A percentile compares a stretch with the other conserved stretches of the same genome.
These are phyloP conservation scores for Lachnellula occidentalis DNA, from an alignment of 2,329 filamentous ascomycete genomes.

Conservation along the genomic window DNA sequence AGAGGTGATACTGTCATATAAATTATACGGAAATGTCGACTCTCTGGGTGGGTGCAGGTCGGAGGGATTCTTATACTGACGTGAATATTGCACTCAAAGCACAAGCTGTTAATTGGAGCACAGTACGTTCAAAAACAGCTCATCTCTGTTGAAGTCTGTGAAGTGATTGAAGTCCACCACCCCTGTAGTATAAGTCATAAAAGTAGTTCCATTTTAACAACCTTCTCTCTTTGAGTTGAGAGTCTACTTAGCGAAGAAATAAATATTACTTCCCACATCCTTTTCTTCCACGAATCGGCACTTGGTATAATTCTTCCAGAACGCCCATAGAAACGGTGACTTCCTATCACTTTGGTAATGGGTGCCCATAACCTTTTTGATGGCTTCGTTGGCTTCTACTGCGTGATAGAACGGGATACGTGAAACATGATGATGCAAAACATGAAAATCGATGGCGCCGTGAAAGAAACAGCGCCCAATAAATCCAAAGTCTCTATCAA, in stretches of 20 bases:
- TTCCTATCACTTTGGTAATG: slow-evolving; percentile 42
- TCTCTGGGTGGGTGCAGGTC: too few relatives aligned
- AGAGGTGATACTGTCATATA: too few relatives aligned
- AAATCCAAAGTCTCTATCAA: slow-evolving; percentile 59
- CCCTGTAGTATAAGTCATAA: too few relatives aligned
- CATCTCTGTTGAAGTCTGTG: too few relatives aligned
- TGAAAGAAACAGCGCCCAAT: slow-evolving; percentile 58
- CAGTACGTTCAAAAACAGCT: too few relatives aligned
- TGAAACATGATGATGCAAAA: slow-evolving; percentile 56
- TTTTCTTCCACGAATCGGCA: slow-evolving; percentile 29
- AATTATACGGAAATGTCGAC: too few relatives aligned
- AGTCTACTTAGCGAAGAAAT: slow-evolving; percentile 18
- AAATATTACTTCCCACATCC: slow-evolving; percentile 16
- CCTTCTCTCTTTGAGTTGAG: not conserved
- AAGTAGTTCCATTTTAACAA: not conserved
- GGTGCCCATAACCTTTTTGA: slow-evolving; percentile 47
- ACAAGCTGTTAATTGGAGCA: too few relatives aligned
- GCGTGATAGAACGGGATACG: slow-evolving; percentile 56
- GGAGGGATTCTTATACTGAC: too few relatives aligned
- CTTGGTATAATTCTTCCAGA: slow-evolving; percentile 26
- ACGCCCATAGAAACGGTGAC: slow-evolving; percentile 26
- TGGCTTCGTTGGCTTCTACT: slow-evolving; percentile 48
- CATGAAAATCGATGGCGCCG: slow-evolving; percentile 57
- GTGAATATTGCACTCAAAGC: too few relatives aligned
- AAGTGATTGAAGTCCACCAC: too few relatives aligned